Base-by-base conservation (phyloP, 345 rosid species). In the Viola odorata region DNA sequence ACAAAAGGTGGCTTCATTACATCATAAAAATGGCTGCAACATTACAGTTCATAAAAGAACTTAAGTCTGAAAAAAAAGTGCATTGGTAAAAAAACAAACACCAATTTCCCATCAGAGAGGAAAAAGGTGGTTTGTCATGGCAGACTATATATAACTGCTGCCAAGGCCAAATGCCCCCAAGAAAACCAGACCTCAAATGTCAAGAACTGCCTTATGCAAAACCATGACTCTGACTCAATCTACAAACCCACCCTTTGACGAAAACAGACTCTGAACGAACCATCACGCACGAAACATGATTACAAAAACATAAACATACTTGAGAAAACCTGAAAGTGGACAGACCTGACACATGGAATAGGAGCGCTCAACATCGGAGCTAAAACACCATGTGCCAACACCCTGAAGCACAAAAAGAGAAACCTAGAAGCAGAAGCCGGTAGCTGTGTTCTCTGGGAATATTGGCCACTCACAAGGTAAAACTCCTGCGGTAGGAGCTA, bases 371-470 rank as follows among this genome's bases (percentile, higher is more conserved):
- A 37, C 58, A 73, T 70, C 53, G 41, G 61, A 65, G 82, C 81
- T 78, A 72, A 75, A 80, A 76, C 83, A 70, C 69, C 69, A 59
- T 58, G 64, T 12, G 67, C 60, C 60, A 55, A 64, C 66, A 71
- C 77, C 74, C 65, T 64, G 70, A 57, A 78, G 66, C 73, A 73
- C 16, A 59, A 67, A 75, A 65, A 62, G 44, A 58, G 37, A 5
- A 57, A 41, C 58, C 74, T 59, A 65, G 48, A 67, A 69, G 62
- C 77, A 60, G 75, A 69, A 79, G 79, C 82, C 72, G 63, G 77
- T 45, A 44, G 68, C 75, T 75, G 75, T 71, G 62, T 68, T 81
- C 85, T 70, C 90, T 69, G 81, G 85, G 64, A 74, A 45, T 53
- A 38, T 32, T 55, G 72, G 72, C 85, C 77, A 70, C 44, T 70